Evolutionary conservation across 495 filamentous ascomycete species (phyloP).

Genomic region (Penicillium bovifimosum): DNA sequence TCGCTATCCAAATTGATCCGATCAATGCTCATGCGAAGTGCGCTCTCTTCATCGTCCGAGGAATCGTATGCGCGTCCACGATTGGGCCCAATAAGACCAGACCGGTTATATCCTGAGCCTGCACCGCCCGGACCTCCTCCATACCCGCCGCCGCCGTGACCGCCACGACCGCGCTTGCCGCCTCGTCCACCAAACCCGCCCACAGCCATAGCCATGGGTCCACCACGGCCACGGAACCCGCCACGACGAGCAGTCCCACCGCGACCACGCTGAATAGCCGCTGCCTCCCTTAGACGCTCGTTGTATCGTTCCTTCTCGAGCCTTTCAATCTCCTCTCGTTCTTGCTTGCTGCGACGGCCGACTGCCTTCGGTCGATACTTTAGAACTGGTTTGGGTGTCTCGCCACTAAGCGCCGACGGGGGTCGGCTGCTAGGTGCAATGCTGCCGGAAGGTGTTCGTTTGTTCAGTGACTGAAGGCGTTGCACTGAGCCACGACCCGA

Average conservation of each 20-base stretch:
- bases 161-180: conserved; percentile 20
- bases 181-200: conserved; percentile 30
- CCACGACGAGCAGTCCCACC: conserved; percentile 24
- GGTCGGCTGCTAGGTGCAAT: conserved; percentile 27
- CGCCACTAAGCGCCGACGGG: conserved; percentile 20
- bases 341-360: conserved; percentile 47
- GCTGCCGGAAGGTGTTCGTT: conserved; percentile 34
- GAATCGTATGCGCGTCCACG: conserved; percentile 25
- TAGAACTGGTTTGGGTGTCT: conserved; percentile 34
- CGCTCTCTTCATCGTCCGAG: conserved; percentile 41
- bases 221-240: conserved; percentile 31
- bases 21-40: conserved; percentile 43
- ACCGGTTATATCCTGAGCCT: conserved; percentile 26
- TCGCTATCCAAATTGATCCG: conserved; percentile 46
- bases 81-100: conserved; percentile 20
- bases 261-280: conserved; percentile 37
- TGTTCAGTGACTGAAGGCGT: conserved; percentile 42
- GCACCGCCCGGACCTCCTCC: conserved; percentile 20
- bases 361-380: conserved; percentile 46
- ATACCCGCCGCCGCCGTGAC: conserved; percentile 18
- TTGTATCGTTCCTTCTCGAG: conserved; percentile 43
- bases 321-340: conserved; percentile 46
- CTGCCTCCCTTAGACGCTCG: conserved; percentile 41
- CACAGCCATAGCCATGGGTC: conserved; percentile 24
- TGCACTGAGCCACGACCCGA: conserved; percentile 34